A percentile compares a stretch with the other conserved stretches of the same genome.
phyloP scores from a whole-genome alignment of 495 filamentous ascomycete genomes.

The Talaromyces adpressus region DNA sequence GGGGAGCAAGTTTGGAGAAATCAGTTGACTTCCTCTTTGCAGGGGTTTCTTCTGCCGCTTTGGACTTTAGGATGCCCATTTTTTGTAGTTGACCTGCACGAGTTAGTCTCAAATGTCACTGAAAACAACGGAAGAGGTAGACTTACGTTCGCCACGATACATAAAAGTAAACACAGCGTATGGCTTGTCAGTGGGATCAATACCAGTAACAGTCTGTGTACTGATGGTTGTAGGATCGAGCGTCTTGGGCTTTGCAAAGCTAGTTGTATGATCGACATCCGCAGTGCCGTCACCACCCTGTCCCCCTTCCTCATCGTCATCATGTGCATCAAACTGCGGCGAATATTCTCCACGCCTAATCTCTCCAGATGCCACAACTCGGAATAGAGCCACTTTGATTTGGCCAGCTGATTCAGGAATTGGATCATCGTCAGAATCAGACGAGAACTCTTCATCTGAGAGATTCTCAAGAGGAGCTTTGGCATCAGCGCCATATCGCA shows the following conservation, averaged over 20 bases:
- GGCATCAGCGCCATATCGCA: constrained; percentile 71
- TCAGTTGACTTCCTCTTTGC: constrained; percentile 72
- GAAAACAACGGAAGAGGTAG: too few relatives aligned
- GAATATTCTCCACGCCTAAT: constrained; percentile 97
- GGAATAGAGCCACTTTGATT: constrained; percentile 96
- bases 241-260: constrained; percentile 95
- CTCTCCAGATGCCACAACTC: constrained; percentile 91
- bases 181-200: constrained; percentile 89
- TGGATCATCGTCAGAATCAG: constrained; percentile 82
- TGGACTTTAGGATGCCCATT: constrained; percentile 75
- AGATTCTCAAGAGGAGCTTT: constrained; percentile 65
- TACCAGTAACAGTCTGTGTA: constrained; percentile 97
- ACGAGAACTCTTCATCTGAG: constrained; percentile 63
- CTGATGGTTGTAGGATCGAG: constrained; percentile 96
- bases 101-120: neutral
- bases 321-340: constrained; percentile 94
- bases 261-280: constrained; percentile 94
- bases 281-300: constrained; percentile 37
- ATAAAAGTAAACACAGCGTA: constrained; percentile 98
- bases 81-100: constrained; percentile 77
- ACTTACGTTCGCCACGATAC: constrained; percentile 91
- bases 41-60: constrained; percentile 46
- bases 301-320: constrained; percentile 71
- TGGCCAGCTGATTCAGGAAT: constrained; percentile 91
- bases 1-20: constrained; percentile 75